Evolutionary conservation across 768 basidiomycete genomes (phyloP), one percentile per base, ranked within the genome.

Genomic region (Agaricus bisporus): DNA sequence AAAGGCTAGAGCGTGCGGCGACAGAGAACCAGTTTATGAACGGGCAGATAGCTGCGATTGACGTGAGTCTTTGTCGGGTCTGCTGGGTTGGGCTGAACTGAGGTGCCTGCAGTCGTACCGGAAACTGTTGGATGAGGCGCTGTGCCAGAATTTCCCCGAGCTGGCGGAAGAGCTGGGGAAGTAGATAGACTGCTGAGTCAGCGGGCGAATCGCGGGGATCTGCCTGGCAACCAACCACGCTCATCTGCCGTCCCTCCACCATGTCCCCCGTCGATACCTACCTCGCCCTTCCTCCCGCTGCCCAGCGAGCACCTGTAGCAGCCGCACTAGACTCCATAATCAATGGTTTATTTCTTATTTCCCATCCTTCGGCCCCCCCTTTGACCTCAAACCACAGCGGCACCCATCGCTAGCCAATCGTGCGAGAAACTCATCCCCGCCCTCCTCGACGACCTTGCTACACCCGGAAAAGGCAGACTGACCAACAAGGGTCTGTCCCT

Each of bases 11-110:
- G 69, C 77, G 89, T 49, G 82, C 88, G 0, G 88, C 91, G 28
- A 87, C 88, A 2, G 91, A 93, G 70, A 93, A 93, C 63, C 91
- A 91, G 63, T 92, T 91, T 59, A 89, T 91, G 86, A 90, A 92
- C 62, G 90, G 88, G 26, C 91, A 92, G 64, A 88, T 93, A 37
- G 76, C 78, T 42, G 91, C 89, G 1, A 78, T 93, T 25, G 78
- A 82, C 51, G 88, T 89, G 58, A 60, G 80, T 61, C 14, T 60
- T 4, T 10, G 25, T 10, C 26, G 12, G 28, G 32, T 41, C 29
- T 18, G 28, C 9, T 20, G n/a, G 20, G 35, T 22, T 41, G 14
- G 32, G 10, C 11, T 54, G 41, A 17, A 51, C 56, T 57, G 41
- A 58, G 56, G 25, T 4, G 43, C 46, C 26, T 37, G n/a, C 53